Percentiles rank a stretch among this genome's conserved stretches.
phyloP scores from a whole-genome alignment of 139 green algal species.

The Pseudopediastrum boryanum region DNA sequence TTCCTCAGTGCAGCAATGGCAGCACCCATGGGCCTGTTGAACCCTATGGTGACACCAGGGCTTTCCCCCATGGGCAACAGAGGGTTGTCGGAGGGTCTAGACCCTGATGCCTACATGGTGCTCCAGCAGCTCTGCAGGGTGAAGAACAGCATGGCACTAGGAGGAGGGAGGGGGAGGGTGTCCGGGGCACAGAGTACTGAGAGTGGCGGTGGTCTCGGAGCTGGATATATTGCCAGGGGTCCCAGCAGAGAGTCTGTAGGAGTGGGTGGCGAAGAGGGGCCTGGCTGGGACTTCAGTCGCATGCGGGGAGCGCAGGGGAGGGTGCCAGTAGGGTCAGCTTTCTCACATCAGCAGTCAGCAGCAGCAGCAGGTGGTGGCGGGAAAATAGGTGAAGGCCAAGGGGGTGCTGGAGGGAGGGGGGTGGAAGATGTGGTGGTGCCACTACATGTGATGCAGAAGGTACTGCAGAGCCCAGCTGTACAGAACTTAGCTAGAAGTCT shows the following conservation, averaged over 20 bases:
- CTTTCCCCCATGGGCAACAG: background rate
- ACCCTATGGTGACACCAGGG: background rate
- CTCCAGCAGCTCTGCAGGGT: background rate
- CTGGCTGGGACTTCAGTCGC: background rate
- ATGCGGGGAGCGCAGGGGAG: background rate
- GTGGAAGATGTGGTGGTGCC: background rate
- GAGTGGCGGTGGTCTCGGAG: background rate
- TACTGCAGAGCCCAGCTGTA: slow-evolving; percentile 47
- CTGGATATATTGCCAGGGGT: background rate
- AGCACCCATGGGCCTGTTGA: slow-evolving; percentile 72
- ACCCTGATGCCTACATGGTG: slow-evolving; percentile 27
- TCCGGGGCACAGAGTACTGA: background rate
- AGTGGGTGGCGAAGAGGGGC: background rate
- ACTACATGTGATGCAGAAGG: slow-evolving; percentile 6
- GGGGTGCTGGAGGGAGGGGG: background rate
- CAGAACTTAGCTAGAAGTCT: slow-evolving; percentile 78
- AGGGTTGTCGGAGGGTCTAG: slow-evolving; percentile 9
- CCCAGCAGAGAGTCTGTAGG: background rate
- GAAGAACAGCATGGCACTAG: background rate
- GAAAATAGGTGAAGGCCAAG: no score
- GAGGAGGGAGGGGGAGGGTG: background rate
- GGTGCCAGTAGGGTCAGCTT: no score
- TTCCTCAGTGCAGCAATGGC: slow-evolving; percentile 76
- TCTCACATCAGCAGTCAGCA: background rate
- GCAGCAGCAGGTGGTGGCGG: background rate